A percentile compares a stretch with the other conserved stretches of the same genome.
These are phyloP conservation scores for Sechiopsis laciniata DNA, from an alignment of 306 rosid species.

Conservation along the genomic window DNA sequence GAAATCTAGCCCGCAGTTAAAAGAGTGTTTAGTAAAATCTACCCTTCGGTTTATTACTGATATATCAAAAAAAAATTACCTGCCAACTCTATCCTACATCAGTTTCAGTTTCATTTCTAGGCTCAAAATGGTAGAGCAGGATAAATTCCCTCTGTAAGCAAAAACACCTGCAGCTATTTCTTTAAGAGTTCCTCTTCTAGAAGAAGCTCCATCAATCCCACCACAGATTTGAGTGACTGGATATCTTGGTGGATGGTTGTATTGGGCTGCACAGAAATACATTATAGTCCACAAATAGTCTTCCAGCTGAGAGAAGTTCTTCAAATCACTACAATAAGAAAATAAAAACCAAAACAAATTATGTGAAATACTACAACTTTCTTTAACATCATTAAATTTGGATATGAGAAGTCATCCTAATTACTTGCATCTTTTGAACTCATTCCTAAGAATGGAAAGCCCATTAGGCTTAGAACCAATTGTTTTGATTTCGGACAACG, in stretches of 20 bases:
- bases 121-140: conserved; percentile 44
- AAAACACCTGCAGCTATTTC: conserved; percentile 54
- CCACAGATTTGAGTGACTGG: conserved; percentile 51
- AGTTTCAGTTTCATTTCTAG: conserved; percentile 31
- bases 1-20: no score
- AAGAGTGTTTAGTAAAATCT: no score
- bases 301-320: conserved; percentile 31
- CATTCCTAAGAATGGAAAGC: conserved; percentile 45
- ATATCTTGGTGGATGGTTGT: conserved; percentile 49
- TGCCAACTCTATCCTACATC: conserved; percentile 68
- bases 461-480: conserved; percentile 41
- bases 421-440: conserved; percentile 48
- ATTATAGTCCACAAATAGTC: conserved; percentile 5
- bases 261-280: conserved; percentile 49
- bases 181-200: conserved; percentile 28
- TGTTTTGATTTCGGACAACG: conserved; percentile 59
- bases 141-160: conserved; percentile 32
- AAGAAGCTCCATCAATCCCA: conserved; percentile 45
- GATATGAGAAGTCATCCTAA: no score
- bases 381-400: neutral
- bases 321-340: conserved; percentile 37
- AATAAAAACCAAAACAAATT: neutral
- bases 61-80: conserved; percentile 34
- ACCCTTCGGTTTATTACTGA: neutral
- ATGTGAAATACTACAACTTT: neutral